A percentile compares a stretch with the other conserved stretches of the same genome.
Conservation (phyloP, 768 basidiomycete species). For the Termitomyces sp. region DNA sequence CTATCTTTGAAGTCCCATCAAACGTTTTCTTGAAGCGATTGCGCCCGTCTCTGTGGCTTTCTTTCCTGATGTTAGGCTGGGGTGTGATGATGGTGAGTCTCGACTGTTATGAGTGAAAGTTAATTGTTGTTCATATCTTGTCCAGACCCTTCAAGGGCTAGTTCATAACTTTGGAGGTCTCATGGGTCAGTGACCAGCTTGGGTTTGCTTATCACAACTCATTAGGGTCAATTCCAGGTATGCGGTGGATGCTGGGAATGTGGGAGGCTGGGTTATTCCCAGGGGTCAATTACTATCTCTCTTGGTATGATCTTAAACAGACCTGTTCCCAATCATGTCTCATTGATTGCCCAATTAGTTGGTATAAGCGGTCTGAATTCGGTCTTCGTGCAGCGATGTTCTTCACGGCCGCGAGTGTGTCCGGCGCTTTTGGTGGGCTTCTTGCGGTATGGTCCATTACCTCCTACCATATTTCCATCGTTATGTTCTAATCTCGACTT, state of each 20-base stretch:
- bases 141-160: conserved; percentile 68
- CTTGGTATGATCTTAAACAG: conserved; percentile 43
- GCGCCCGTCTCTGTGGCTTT: conserved; percentile 76
- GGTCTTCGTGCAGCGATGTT: conserved; percentile 65
- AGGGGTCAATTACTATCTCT: conserved; percentile 69
- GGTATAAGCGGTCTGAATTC: conserved; percentile 71
- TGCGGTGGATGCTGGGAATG: conserved; percentile 69
- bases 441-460: conserved; percentile 48
- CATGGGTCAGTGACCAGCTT: conserved; percentile 40
- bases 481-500: not conserved
- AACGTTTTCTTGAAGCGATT: conserved; percentile 71
- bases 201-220: not conserved
- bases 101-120: not conserved
- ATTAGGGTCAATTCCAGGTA: conserved; percentile 33
- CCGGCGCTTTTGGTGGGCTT: conserved; percentile 79
- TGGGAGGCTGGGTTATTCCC: conserved; percentile 72
- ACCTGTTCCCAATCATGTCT: not conserved
- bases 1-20: conserved; percentile 75
- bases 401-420: conserved; percentile 75
- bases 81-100: conserved; percentile 66
- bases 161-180: conserved; percentile 67
- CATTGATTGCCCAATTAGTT: conserved; percentile 23
- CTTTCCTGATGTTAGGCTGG: conserved; percentile 69
- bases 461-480: conserved; percentile 19
- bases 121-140: conserved; percentile 11